Percentiles rank a stretch among this genome's conserved stretches.
Conservation (phyloP, 2,329 filamentous ascomycete species). For the Ilyonectria mors-panacis region DNA sequence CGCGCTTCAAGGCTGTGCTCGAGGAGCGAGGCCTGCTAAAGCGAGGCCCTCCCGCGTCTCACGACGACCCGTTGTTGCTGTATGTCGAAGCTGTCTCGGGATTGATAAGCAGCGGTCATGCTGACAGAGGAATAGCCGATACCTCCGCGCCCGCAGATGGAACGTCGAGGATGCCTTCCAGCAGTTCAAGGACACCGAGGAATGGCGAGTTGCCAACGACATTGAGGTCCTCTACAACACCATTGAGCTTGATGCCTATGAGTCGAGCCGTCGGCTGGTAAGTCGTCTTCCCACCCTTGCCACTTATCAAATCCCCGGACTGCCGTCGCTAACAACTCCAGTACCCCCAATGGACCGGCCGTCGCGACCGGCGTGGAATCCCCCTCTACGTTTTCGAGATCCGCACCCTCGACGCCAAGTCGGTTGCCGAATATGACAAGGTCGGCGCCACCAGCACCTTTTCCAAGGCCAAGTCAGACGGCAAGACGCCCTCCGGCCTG, state of each 20-base stretch:
- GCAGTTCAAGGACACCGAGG: slow-evolving; percentile 91
- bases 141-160: slow-evolving; percentile 88
- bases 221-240: slow-evolving; percentile 86
- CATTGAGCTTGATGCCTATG: slow-evolving; percentile 88
- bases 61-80: slow-evolving; percentile 82
- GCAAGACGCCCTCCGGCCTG: slow-evolving; percentile 80
- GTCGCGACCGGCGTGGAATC: slow-evolving; percentile 90
- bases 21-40: slow-evolving; percentile 76
- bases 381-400: slow-evolving; percentile 95
- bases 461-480: slow-evolving; percentile 74
- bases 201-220: slow-evolving; percentile 86
- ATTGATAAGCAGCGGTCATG: slow-evolving; percentile 18
- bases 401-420: slow-evolving; percentile 84
- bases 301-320: neutral
- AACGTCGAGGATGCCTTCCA: slow-evolving; percentile 81
- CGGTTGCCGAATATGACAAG: slow-evolving; percentile 84
- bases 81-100: slow-evolving; percentile 57
- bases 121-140: slow-evolving; percentile 72
- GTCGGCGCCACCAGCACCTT: slow-evolving; percentile 68
- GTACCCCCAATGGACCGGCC: slow-evolving; percentile 97
- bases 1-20: slow-evolving; percentile 79
- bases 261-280: slow-evolving; percentile 83
- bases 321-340: slow-evolving; percentile 52
- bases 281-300: slow-evolving; percentile 14
- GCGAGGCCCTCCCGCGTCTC: slow-evolving; percentile 70